A percentile compares a stretch with the other conserved stretches of the same genome.
Evolutionary conservation across 139 green algal genomes (phyloP).

Genomic region (Asterochloris erici): DNA sequence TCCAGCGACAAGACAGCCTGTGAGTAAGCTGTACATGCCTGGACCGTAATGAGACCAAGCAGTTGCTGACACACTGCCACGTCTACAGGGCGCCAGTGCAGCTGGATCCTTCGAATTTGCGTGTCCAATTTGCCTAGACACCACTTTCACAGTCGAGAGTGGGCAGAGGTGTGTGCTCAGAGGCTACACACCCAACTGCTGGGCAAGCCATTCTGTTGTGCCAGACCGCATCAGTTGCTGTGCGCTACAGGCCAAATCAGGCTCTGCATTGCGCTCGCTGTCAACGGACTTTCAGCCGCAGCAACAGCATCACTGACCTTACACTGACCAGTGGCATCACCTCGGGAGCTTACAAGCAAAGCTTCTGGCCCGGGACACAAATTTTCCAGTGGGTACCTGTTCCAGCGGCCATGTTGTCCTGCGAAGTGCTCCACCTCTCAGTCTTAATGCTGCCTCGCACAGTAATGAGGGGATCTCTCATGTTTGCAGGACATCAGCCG

Average conservation of each 20-base stretch:
- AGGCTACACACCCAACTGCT: background rate
- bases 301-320: background rate
- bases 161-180: background rate
- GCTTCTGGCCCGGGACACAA: constrained; percentile 17
- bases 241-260: background rate
- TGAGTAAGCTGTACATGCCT: too few species aligned
- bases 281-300: constrained; percentile 3
- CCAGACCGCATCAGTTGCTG: background rate
- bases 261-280: background rate
- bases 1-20: too few species aligned
- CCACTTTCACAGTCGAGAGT: background rate
- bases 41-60: too few species aligned
- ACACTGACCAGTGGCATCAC: constrained; percentile 15
- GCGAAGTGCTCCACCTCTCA: background rate
- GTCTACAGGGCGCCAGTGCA: too few species aligned
- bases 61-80: too few species aligned
- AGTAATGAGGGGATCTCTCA: background rate
- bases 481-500: constrained; percentile 60
- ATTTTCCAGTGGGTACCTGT: constrained; percentile 14
- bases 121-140: constrained; percentile 15
- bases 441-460: background rate
- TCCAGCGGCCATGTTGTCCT: background rate
- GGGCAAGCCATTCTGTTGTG: background rate
- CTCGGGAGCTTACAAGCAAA: constrained; percentile 4
- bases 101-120: background rate